Evolutionary conservation across 1,284 basidiomycete species (phyloP), one percentile per base, ranked within the genome.

Genomic region (Coniophora puteana): DNA sequence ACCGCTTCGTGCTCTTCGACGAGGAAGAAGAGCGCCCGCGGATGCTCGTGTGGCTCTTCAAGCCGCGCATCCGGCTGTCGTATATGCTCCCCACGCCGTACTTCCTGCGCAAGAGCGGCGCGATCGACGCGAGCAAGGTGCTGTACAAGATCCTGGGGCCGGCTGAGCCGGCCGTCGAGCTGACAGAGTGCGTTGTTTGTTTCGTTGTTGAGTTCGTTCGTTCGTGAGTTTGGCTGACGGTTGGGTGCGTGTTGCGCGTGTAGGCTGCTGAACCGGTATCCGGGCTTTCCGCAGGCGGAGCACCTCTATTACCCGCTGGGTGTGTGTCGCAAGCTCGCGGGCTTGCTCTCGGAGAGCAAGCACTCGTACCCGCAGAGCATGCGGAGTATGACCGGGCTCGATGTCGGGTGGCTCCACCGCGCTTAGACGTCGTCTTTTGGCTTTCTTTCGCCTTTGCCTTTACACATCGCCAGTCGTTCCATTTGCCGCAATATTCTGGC

Each of bases 21-120:
- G 89, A 91, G 51, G 87, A 90, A 54, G 80, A 83, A 16, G 85
- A 90, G 47, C 74, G 71, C 24, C 80, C 84, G 5, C 71, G 86
- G 36, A 72, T 94, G n/a, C 66, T 93, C 46, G 87, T 92, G 43
- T 94, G 92, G 92, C 60, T 94, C 16, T 94, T 95, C 75, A 94
- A 93, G 59, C 90, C 91, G 0, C 80, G 72, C 45, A 80, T 94
- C 50, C 77, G 78, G 10, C 63, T 94, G 21, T 76, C 89, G 1
- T 93, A 92, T 57, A 71, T 72, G 33, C 70, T 75, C 4, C 65
- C 74, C 5, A 65, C 65, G 13, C 68, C 73, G 16, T 79, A 77
- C 43, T 59, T 76, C 5, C 68, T 89, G 23, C 76, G 83, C 6
- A 77, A 77, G 57, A 74, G 64, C 38, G 83, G 72, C 7, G 76